Evolutionary conservation across 78 protist species (phyloP).

Genomic region (Parvularia atlantis): DNA sequence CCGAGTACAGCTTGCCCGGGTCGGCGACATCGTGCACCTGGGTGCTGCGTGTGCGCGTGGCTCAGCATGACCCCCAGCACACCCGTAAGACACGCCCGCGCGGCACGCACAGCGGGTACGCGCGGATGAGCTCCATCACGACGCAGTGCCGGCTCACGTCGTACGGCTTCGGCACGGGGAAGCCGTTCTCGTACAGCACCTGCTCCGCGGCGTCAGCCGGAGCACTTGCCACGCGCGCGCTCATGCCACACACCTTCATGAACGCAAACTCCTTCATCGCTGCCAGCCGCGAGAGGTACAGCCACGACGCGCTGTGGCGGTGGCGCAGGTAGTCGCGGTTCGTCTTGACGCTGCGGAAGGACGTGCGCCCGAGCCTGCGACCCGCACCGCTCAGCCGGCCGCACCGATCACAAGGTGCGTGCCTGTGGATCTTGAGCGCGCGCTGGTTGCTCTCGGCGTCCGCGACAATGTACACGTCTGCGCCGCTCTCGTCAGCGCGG

Average conservation of each 20-base stretch:
- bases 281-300: slow-evolving; percentile 85
- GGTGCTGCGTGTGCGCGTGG: slow-evolving; percentile 17
- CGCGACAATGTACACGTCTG: too few species aligned
- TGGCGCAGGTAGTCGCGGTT: slow-evolving; percentile 86
- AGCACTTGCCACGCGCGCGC: not conserved
- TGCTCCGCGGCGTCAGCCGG: too few species aligned
- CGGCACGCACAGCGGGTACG: slow-evolving; percentile 63
- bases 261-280: slow-evolving; percentile 93
- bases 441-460: too few species aligned
- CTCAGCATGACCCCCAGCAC: slow-evolving; percentile 21
- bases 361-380: slow-evolving; percentile 88
- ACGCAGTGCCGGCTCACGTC: slow-evolving; percentile 87
- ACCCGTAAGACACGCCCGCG: slow-evolving; percentile 57
- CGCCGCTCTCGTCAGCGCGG: too few species aligned
- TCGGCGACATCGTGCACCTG: slow-evolving; percentile 40
- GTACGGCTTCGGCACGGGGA: slow-evolving; percentile 92
- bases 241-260: slow-evolving; percentile 70
- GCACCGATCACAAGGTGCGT: too few species aligned
- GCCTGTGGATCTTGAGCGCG: too few species aligned
- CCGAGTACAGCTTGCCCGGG: slow-evolving; percentile 55
- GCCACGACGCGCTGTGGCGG: slow-evolving; percentile 76
- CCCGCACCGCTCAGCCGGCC: too few species aligned
- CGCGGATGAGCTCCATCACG: slow-evolving; percentile 81
- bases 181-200: slow-evolving; percentile 75
- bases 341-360: slow-evolving; percentile 81